Base-by-base conservation (phyloP, 2,329 filamentous ascomycete species). In the Thelonectria olida region DNA sequence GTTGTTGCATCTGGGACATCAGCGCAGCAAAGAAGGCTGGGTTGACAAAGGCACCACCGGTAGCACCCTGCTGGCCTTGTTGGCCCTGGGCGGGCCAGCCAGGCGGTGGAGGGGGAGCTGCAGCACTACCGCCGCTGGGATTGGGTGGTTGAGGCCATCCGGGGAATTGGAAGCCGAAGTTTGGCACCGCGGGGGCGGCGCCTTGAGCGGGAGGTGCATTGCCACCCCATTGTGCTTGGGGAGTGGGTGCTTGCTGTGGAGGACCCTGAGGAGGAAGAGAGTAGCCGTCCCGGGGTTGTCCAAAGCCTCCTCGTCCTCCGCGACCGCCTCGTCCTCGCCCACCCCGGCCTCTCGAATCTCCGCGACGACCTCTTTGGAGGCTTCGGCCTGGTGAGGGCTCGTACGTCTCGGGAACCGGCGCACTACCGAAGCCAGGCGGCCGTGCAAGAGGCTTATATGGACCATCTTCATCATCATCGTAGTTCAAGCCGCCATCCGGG, bases 371-470 rank as follows among this genome's bases (percentile, higher is more conserved):
- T 12, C 81, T 73, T 17, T 74, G 73, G 10, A 73, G 69, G 17
- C 71, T 71, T 27, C 73, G 59, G 63, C 75, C 68, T 27, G 70
- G 71, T 44, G 65, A 66, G 34, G 78, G 63, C 73, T 82, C 73
- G 22, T 72, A 72, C 4, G 65, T 63, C 75, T 82, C 70, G 69
- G 81, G 71, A 41, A 72, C 79, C 70, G 80, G 84, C 0, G 79
- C 81, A 60, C 79, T 79, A 6, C 83, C 85, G 61, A 90, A 88
- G 49, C 89, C 89, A 17, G 85, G 81, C 2, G 92, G 92, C 17
- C 92, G 82, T 19, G 89, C 77, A 17, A 95, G 81, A 5, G 90
- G 90, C 64, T 88, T 90, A 74, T 95, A 95, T 1, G 88, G 87
- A 0, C 88, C 88, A 61, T 90, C 88, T 2, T 89, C 85, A 25